Base-by-base conservation (phyloP, 2,329 filamentous ascomycete genomes). In the Mycosphaerella sp. region DNA sequence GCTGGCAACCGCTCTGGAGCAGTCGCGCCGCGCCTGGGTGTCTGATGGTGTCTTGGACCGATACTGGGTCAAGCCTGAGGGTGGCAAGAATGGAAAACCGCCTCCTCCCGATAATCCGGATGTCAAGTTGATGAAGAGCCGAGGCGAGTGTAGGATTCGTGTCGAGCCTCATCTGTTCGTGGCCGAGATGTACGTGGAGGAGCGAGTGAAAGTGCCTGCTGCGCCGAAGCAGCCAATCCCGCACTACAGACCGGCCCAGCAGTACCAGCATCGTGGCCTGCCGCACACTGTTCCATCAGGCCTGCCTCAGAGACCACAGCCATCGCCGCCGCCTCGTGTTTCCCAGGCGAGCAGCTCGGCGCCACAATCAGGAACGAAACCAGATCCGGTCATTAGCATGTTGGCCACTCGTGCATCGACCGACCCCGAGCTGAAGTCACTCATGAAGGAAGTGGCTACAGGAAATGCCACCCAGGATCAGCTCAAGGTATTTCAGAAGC, bases 391-490 rank as follows among this genome's bases (percentile, higher is more conserved):
- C 39, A 91, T 93, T 50, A 84, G 89, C 44, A 82, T 86, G 57
- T 72, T 93, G 21, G 87, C 87, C 0, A 84, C 87, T 61, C 81
- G 81, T 57, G 87, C 87, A 6, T 86, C 85, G 0, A 81, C 80
- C 21, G 85, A 93, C 64, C 78, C 82, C 0, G 77, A 85, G 49
- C 73, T 93, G 8, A 84, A 89, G 51, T 82, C 85, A 32, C 73
- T 93, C 0, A 93, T 93, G 87, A 88, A 88, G 66, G 81, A 87
- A 47, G 87, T 93, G 0, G 87, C 87, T 0, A 82, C 84, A 25
- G 87, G 87, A 1, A 79, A 84, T 59, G 87, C 87, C 0, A 81
- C 79, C 10, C 78, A 81, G 34, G 79, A 82, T 12, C 86, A 93
- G 65, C 71, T 93, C 10, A 81, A 81, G 41, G 80, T 83, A 55